Evolutionary conservation across 805 yeast species (phyloP).

Genomic region (Myxozyma mucilagina): DNA sequence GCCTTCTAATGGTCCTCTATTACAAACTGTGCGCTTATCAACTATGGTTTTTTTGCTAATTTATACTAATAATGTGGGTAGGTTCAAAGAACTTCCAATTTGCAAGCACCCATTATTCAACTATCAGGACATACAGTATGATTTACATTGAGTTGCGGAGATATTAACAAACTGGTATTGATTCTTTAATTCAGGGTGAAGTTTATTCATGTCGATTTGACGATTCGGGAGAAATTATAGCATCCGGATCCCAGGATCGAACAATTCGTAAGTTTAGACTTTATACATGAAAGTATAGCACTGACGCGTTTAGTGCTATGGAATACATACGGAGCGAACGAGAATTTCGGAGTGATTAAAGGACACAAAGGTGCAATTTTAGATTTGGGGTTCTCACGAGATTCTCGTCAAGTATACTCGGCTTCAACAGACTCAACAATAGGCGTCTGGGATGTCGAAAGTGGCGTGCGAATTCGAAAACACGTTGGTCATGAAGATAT

Average conservation of each 20-base stretch:
- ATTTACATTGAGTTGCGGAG: background rate
- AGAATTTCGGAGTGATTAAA: conserved; percentile 48
- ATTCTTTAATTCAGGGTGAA: conserved; percentile 42
- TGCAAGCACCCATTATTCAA: conserved; percentile 33
- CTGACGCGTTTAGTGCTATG: conserved; percentile 41
- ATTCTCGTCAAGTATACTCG: conserved; percentile 46
- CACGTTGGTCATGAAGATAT: conserved; percentile 53
- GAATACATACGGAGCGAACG: conserved; percentile 45
- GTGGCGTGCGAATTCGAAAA: conserved; percentile 57
- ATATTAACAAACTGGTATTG: background rate
- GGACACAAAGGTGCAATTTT: conserved; percentile 71
- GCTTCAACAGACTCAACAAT: conserved; percentile 64
- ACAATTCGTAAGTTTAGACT: conserved; percentile 31
- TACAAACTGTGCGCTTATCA: conserved; percentile 15
- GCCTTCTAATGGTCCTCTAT: conserved; percentile 20
- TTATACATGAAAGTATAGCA: background rate
- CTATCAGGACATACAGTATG: conserved; percentile 33
- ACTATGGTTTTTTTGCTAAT: background rate
- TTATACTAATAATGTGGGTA: background rate
- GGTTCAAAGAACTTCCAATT: conserved; percentile 28
- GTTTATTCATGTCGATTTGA: conserved; percentile 57
- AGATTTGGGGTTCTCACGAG: conserved; percentile 57
- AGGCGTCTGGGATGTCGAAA: conserved; percentile 61
- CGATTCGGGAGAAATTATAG: conserved; percentile 53
- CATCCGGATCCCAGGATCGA: conserved; percentile 62